Conservation (phyloP, 1,284 basidiomycete species). For the Trichosporon sp. region DNA sequence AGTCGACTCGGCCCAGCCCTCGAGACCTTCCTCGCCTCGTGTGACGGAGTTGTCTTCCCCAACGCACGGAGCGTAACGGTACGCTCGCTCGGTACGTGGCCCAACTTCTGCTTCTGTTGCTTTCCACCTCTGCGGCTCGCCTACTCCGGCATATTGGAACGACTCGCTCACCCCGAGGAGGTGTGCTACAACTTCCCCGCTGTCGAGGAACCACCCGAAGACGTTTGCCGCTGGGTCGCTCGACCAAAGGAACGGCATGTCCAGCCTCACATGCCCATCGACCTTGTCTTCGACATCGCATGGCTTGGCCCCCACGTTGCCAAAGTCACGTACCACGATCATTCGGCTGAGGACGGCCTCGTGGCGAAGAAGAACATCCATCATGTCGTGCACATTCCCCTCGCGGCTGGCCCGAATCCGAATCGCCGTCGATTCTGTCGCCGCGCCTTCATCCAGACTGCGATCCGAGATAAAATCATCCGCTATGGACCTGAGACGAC, state of each 20-base stretch:
- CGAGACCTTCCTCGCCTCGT: neutral
- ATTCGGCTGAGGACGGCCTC: neutral
- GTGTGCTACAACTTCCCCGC: neutral
- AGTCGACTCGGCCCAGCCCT: neutral
- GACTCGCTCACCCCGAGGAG: neutral
- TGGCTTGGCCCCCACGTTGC: neutral
- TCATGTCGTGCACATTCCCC: neutral
- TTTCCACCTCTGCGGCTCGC: neutral
- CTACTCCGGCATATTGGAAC: neutral
- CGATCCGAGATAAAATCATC: neutral
- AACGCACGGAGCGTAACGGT: neutral
- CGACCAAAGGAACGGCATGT: neutral
- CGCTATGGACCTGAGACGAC: neutral
- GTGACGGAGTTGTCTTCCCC: neutral
- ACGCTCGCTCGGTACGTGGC: neutral
- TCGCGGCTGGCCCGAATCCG: neutral
- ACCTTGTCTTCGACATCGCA: neutral
- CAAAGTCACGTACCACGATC: neutral
- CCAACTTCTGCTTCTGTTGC: constrained; percentile 1
- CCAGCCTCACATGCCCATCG: neutral
- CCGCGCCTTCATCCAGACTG: neutral
- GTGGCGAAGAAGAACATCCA: neutral
- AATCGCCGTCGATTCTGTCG: neutral
- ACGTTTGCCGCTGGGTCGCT: neutral
- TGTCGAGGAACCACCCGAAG: neutral